phyloP scores from a whole-genome alignment of 1,139 yeast species.

The Lodderomyces metapsilosis region DNA sequence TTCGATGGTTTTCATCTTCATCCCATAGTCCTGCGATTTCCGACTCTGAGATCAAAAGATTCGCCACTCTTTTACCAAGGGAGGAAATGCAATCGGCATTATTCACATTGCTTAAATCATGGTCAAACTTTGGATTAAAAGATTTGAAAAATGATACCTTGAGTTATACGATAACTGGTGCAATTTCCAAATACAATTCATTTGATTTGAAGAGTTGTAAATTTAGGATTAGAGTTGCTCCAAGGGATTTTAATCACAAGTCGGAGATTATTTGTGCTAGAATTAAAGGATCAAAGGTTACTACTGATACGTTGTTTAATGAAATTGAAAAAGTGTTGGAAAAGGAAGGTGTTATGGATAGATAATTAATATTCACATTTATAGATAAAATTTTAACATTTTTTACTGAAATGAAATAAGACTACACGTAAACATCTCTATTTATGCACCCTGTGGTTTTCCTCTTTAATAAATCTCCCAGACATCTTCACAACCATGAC shows the following conservation, averaged over 20 bases:
- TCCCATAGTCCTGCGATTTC: slow-evolving; percentile 16
- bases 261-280: slow-evolving; percentile 48
- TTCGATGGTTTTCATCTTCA: slow-evolving; percentile 44
- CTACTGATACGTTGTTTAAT: slow-evolving; percentile 43
- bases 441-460: too few species aligned
- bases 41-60: slow-evolving; percentile 34
- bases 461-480: slow-evolving; percentile 66
- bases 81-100: slow-evolving; percentile 66
- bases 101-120: slow-evolving; percentile 58
- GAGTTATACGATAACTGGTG: slow-evolving; percentile 52
- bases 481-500: slow-evolving; percentile 98
- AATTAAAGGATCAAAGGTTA: slow-evolving; percentile 44
- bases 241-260: slow-evolving; percentile 40
- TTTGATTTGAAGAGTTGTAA: slow-evolving; percentile 64
- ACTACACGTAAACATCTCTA: too few species aligned
- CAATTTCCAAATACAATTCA: slow-evolving; percentile 59
- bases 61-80: slow-evolving; percentile 46
- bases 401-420: too few species aligned
- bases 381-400: background rate
- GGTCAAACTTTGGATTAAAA: slow-evolving; percentile 71
- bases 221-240: slow-evolving; percentile 54
- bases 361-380: slow-evolving; percentile 7
- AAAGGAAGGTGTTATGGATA: slow-evolving; percentile 47
- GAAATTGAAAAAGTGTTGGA: slow-evolving; percentile 48
- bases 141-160: slow-evolving; percentile 49